Base-by-base conservation (phyloP, 1,139 yeast species). In the Kurtzmaniella natalensis region DNA sequence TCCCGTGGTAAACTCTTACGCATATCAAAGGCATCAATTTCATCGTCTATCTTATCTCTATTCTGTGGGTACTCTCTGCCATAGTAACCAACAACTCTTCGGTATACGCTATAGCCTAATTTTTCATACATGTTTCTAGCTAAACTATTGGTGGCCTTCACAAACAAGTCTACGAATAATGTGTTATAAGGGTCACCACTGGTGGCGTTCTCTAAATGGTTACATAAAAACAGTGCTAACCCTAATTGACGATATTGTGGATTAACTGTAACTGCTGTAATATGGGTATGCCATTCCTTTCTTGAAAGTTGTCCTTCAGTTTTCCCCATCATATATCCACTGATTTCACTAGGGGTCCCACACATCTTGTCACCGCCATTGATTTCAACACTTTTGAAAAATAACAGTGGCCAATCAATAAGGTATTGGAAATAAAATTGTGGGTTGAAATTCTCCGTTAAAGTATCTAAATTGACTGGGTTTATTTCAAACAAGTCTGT, bases 291-390 rank as follows among this genome's bases (percentile, higher is more conserved):
- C 95, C 96, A 92, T 44, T 88, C 94, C 36, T 72, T 76, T 13
- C 72, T 76, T 16, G 66, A 62, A 26, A 67, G 42, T 36, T 60
- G 50, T 1, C 98, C 98, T 57, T 94, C 98, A 3, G 95, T 81
- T 57, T 94, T 94, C n/a, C 94, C 98, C 77, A 94, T 80, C 94
- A 94, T 81, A 50, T 83, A 83, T 0, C 92, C 94, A 31, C 81
- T 76, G 15, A 75, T 66, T 30, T 61, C 63, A 20, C 51, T 46
- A 1, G 28, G n/a, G n/a, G n/a, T n/a, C n/a, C n/a, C n/a, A n/a
- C n/a, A n/a, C n/a, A n/a, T n/a, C n/a, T 44, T 50, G 25, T 43
- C 43, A 4, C 48, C 47, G 39, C 38, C 33, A 31, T 42, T 46
- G 37, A 56, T 38, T 53, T 80, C 76, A 5, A 60, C 59, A 10